phyloP scores from a whole-genome alignment of 2,329 filamentous ascomycete species.

The Pseudogymnoascus sp. region DNA sequence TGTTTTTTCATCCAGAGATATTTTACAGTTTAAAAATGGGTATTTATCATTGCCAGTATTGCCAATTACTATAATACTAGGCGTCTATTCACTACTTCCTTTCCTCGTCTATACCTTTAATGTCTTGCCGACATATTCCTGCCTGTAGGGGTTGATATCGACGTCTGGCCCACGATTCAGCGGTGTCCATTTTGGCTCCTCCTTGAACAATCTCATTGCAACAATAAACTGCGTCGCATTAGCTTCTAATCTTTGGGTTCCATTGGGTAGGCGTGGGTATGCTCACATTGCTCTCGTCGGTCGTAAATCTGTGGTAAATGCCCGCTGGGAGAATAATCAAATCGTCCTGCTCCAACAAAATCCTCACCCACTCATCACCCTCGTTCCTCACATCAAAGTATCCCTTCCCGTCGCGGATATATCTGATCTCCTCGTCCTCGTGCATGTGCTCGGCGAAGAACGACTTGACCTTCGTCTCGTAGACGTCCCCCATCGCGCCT shows the following conservation, averaged over 20 bases:
- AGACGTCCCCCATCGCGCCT: slow-evolving; percentile 70
- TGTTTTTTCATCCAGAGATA: too few species aligned
- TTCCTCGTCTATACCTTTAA: not conserved
- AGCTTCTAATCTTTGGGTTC: not conserved
- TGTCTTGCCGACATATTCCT: slow-evolving; percentile 57
- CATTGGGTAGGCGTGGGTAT: not conserved
- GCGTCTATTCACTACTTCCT: not conserved
- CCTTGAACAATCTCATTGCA: slow-evolving; percentile 94
- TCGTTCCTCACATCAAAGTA: slow-evolving; percentile 87
- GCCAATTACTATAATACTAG: not conserved
- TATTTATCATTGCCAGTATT: not conserved
- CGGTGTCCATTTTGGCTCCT: slow-evolving; percentile 97
- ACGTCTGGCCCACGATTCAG: slow-evolving; percentile 72
- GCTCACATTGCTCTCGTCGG: slow-evolving; percentile 80
- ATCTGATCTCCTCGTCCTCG: slow-evolving; percentile 97
- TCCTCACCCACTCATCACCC: slow-evolving; percentile 81
- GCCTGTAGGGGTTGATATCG: slow-evolving; percentile 68
- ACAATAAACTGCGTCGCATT: slow-evolving; percentile 64
- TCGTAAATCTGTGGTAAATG: slow-evolving; percentile 97
- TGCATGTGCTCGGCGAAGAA: slow-evolving; percentile 97
- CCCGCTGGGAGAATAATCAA: slow-evolving; percentile 88
- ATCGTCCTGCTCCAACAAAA: slow-evolving; percentile 75
- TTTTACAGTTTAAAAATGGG: not conserved
- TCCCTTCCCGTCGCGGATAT: slow-evolving; percentile 78
- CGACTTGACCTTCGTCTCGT: slow-evolving; percentile 85